These are phyloP conservation scores for Leccinum disarticulatum DNA, from an alignment of 768 basidiomycete species.

Conservation along the genomic window DNA sequence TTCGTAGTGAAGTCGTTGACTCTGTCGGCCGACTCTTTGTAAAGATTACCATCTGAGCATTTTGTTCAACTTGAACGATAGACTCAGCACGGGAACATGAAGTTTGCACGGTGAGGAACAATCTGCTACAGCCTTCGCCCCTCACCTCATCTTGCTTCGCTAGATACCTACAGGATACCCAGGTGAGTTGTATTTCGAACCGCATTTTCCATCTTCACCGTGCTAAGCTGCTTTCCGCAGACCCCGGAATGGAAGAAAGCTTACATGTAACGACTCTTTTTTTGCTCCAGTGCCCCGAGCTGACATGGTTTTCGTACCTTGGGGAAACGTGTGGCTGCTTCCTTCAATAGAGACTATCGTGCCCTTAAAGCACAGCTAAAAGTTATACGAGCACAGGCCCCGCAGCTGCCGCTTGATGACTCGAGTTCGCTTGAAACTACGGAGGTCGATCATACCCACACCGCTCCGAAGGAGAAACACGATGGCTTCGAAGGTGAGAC, in stretches of 20 bases:
- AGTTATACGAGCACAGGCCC: conserved; percentile 42
- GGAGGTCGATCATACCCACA: conserved; percentile 1
- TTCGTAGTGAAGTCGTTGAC: not conserved
- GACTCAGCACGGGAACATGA: conserved; percentile 41
- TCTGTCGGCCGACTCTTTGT: not conserved
- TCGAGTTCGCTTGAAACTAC: conserved; percentile 3
- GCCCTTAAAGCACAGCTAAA: conserved; percentile 70
- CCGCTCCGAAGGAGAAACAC: not conserved
- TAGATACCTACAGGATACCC: conserved; percentile 69
- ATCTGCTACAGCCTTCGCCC: not conserved
- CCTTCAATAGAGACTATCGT: conserved; percentile 59
- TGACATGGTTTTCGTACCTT: not conserved
- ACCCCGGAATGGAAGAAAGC: conserved; percentile 59
- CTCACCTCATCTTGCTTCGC: not conserved
- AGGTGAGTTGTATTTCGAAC: conserved; percentile 38
- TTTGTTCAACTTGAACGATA: not conserved
- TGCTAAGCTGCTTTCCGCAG: conserved; percentile 34
- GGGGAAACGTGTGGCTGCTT: not conserved
- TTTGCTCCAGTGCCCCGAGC: not conserved
- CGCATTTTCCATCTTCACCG: not conserved
- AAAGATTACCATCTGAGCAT: not conserved
- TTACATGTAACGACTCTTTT: conserved; percentile 23
- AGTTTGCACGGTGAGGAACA: conserved; percentile 55
- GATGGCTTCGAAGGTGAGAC: conserved; percentile 2
- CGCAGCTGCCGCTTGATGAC: conserved; percentile 22